Evolutionary conservation across 306 rosid species (phyloP).

Genomic region (Acacia melanoxylon): DNA sequence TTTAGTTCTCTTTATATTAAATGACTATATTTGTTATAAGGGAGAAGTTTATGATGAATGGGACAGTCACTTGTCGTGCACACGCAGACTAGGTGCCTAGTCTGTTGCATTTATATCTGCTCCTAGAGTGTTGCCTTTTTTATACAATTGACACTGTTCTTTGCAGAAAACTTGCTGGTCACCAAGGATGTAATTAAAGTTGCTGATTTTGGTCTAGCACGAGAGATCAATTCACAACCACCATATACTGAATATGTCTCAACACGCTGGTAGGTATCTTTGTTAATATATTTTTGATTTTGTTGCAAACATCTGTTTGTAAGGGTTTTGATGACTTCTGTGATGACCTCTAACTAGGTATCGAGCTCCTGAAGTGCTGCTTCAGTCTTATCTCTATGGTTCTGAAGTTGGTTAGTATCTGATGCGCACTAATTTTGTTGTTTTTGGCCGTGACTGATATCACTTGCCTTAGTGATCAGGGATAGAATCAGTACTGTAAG

Average conservation of each 20-base stretch:
- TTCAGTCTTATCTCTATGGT: slow-evolving; percentile 79
- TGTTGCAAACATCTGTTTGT: slow-evolving; percentile 2
- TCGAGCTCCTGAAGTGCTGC: slow-evolving; percentile 99
- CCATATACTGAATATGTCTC: slow-evolving; percentile 97
- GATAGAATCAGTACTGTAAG: slow-evolving; percentile 16
- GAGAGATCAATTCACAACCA: slow-evolving; percentile 83
- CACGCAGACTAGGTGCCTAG: background rate
- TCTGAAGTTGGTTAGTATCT: slow-evolving; percentile 87
- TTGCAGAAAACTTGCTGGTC: slow-evolving; percentile 88
- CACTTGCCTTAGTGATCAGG: background rate
- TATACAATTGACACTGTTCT: background rate
- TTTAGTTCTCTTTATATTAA: slow-evolving; percentile 1
- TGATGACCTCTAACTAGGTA: slow-evolving; percentile 59
- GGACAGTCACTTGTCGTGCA: background rate
- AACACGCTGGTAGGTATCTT: slow-evolving; percentile 78
- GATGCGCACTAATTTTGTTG: background rate
- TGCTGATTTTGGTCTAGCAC: slow-evolving; percentile 98
- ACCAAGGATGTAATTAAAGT: slow-evolving; percentile 77
- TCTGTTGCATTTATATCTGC: slow-evolving; percentile 14
- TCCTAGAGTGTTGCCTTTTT: background rate
- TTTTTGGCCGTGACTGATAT: slow-evolving; percentile 1
- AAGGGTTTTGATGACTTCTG: background rate
- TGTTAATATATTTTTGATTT: background rate
- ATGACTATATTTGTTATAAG: background rate
- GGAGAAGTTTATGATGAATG: background rate